These are phyloP conservation scores for Cenchrus americanus DNA, from an alignment of 176 grass and related monocot genomes.

Conservation along the genomic window DNA sequence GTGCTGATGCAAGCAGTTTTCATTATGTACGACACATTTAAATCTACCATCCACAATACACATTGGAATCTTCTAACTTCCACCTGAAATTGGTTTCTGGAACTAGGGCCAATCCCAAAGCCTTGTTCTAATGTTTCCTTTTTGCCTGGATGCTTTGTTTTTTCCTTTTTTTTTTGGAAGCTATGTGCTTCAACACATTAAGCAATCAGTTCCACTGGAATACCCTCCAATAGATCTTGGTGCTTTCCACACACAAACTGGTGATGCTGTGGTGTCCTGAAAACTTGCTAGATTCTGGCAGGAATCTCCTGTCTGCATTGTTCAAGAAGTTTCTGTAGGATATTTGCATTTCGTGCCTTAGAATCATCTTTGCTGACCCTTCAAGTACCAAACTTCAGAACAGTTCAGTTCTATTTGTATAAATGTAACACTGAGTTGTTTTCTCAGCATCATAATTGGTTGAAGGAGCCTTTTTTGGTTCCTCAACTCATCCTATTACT, in stretches of 20 bases:
- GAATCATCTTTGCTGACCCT: background rate
- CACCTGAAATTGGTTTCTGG: conserved; percentile 17
- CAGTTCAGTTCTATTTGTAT: background rate
- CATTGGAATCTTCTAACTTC: conserved; percentile 20
- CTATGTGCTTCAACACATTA: conserved; percentile 16
- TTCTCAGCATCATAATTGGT: conserved; percentile 18
- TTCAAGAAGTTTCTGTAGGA: background rate
- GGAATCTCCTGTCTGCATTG: conserved; percentile 12
- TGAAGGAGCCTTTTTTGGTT: background rate
- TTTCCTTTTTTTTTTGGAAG: background rate
- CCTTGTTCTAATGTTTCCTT: conserved; percentile 9
- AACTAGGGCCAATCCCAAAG: background rate
- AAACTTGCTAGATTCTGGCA: conserved; percentile 25
- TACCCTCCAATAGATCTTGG: conserved; percentile 1
- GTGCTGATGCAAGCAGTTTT: background rate
- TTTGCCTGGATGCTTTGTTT: background rate
- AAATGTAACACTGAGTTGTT: conserved; percentile 7
- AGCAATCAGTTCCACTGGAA: background rate
- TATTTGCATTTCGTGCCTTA: background rate
- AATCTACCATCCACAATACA: conserved; percentile 11
- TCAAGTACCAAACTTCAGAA: conserved; percentile 6
- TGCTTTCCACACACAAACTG: conserved; percentile 13
- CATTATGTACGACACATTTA: conserved; percentile 3
- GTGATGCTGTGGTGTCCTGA: conserved; percentile 17
- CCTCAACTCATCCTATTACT: conserved; percentile 27